A percentile compares a stretch with the other conserved stretches of the same genome.
Evolutionary conservation across 129 eudicot genomes (phyloP).

Genomic region (Pseudognaphalium luteoalbum): DNA sequence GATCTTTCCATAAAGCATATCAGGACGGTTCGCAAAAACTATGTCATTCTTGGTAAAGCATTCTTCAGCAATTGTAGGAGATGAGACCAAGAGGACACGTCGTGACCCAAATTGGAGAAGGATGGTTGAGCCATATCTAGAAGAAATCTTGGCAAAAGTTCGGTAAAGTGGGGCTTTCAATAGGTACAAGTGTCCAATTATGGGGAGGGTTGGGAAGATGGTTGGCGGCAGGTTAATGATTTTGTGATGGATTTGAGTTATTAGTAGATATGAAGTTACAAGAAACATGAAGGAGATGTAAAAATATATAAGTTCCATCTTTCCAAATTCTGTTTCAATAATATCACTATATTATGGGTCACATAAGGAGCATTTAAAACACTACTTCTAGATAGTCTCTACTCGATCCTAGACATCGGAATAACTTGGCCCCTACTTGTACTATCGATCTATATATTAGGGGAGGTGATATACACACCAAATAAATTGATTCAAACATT

Average conservation of each 20-base stretch:
- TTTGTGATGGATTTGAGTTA: constrained; percentile 26
- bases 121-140: constrained; percentile 28
- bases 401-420: too few relatives aligned
- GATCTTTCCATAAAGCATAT: constrained; percentile 35
- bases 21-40: constrained; percentile 45
- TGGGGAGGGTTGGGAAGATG: constrained; percentile 43
- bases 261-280: constrained; percentile 24
- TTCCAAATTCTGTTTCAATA: background rate
- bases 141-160: constrained; percentile 23
- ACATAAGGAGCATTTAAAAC: too few relatives aligned
- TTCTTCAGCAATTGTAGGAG: constrained; percentile 36
- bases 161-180: constrained; percentile 40
- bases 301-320: constrained; percentile 6
- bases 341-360: background rate
- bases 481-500: too few relatives aligned
- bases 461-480: too few relatives aligned
- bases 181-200: constrained; percentile 68
- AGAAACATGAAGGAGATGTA: background rate
- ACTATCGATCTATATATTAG: too few relatives aligned
- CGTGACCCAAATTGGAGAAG: constrained; percentile 38
- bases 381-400: too few relatives aligned
- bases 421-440: too few relatives aligned
- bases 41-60: constrained; percentile 43
- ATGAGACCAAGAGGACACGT: constrained; percentile 33
- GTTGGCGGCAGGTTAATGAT: constrained; percentile 50